Conservation (phyloP, 495 filamentous ascomycete species). For the Gamarada debralockiae region DNA sequence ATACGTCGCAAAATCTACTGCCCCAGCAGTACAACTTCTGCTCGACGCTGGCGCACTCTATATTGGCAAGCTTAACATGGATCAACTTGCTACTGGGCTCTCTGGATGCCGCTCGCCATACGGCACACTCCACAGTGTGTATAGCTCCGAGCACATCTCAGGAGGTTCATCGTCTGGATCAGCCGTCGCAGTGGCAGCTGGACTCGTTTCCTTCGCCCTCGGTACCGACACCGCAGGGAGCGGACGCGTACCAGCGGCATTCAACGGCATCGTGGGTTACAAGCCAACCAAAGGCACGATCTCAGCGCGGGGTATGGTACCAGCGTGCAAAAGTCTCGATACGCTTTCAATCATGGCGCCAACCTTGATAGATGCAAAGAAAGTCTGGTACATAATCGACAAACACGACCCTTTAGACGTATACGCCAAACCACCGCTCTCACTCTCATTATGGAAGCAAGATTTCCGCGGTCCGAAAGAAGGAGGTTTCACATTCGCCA, state of each 20-base stretch:
- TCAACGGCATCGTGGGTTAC: slow-evolving; percentile 63
- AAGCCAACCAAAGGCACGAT: slow-evolving; percentile 66
- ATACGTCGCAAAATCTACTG: slow-evolving; percentile 39
- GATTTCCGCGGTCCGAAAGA: slow-evolving; percentile 36
- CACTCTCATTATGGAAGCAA: slow-evolving; percentile 36
- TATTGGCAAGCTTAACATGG: slow-evolving; percentile 65
- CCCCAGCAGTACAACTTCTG: slow-evolving; percentile 33
- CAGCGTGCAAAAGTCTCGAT: slow-evolving; percentile 59
- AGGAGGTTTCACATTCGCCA: slow-evolving; percentile 50
- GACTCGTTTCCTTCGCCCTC: slow-evolving; percentile 57
- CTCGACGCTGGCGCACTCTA: slow-evolving; percentile 53
- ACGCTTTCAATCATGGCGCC: slow-evolving; percentile 55
- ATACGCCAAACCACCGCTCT: slow-evolving; percentile 46
- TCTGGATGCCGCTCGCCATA: slow-evolving; percentile 59
- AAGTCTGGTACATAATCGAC: slow-evolving; percentile 53
- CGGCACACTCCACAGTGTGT: slow-evolving; percentile 48
- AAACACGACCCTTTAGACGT: slow-evolving; percentile 50
- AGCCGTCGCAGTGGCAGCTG: slow-evolving; percentile 52
- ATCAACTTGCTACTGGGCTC: slow-evolving; percentile 64
- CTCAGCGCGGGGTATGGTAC: slow-evolving; percentile 53
- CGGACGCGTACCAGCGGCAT: slow-evolving; percentile 56
- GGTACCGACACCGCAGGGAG: slow-evolving; percentile 67
- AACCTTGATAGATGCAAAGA: slow-evolving; percentile 51
- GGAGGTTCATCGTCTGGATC: slow-evolving; percentile 63
- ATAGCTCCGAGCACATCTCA: slow-evolving; percentile 51